These are phyloP conservation scores for Butyriboletus loyo DNA, from an alignment of 768 basidiomycete species.

Conservation along the genomic window DNA sequence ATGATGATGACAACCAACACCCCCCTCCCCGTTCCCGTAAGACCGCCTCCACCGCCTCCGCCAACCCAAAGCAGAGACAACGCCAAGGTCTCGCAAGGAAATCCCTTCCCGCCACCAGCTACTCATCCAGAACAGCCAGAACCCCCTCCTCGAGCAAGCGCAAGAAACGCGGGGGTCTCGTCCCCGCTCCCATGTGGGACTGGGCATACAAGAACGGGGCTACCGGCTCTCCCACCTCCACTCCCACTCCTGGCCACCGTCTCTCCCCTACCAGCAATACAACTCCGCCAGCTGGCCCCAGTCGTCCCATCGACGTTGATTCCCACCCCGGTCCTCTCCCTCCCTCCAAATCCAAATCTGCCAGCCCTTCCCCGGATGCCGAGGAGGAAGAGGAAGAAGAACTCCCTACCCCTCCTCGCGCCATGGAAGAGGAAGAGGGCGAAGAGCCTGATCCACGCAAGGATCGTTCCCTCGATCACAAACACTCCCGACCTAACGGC, in stretches of 20 bases:
- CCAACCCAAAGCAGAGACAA: slow-evolving; percentile 9
- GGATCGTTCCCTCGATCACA: slow-evolving; percentile 10
- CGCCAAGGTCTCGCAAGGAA: slow-evolving; percentile 7
- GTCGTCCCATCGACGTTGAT: slow-evolving; percentile 3
- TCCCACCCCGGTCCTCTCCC: not conserved
- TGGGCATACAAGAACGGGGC: slow-evolving; percentile 62
- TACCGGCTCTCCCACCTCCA: slow-evolving; percentile 14
- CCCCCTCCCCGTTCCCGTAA: slow-evolving; percentile 18
- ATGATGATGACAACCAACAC: slow-evolving; percentile 17
- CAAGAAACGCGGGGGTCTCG: slow-evolving; percentile 62
- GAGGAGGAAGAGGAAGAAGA: slow-evolving; percentile 43
- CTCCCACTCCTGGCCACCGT: slow-evolving; percentile 2
- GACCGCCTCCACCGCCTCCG: not conserved
- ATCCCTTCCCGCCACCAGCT: not conserved
- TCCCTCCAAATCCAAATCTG: not conserved
- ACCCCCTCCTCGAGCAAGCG: slow-evolving; percentile 28
- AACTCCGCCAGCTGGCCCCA: slow-evolving; percentile 1
- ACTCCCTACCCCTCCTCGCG: slow-evolving; percentile 43
- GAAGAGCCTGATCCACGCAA: slow-evolving; percentile 30
- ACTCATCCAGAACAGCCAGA: slow-evolving; percentile 2
- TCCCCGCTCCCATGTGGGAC: slow-evolving; percentile 82
- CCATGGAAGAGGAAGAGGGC: slow-evolving; percentile 65
- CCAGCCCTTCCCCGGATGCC: slow-evolving; percentile 26
- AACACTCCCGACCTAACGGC: not conserved
- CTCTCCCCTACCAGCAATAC: slow-evolving; percentile 1